Base-by-base conservation (phyloP, 2,329 filamentous ascomycete genomes). In the Uncinocarpus reesii region DNA sequence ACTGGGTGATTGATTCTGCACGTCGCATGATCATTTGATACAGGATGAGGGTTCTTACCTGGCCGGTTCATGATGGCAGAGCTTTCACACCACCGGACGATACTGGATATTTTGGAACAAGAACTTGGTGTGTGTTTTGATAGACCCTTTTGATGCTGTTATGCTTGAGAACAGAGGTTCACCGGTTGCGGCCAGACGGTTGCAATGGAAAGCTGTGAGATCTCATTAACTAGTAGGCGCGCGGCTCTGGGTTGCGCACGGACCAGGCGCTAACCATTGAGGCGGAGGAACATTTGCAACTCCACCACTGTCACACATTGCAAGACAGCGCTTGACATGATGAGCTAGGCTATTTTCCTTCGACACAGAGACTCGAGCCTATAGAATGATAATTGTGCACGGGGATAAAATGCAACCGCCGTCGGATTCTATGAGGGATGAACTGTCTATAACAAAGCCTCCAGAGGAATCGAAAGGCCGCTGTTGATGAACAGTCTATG, bases 41-140 rank as follows among this genome's bases (percentile, higher is more conserved):
- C 11, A 15, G 36, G 15, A 15, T 18, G 20, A 10, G 2, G 10
- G 21, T 40, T 4, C 47, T 53, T 47, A 51, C 49, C 53, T 42
- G 49, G 53, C 46, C 26, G 38, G 42, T 49, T 49, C 47, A 49
- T 49, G 10, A 34, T 26, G 41, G 42, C 29, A 29, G 21, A 16
- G 3, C 31, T 24, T 23, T 32, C 16, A 34, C 7, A 13, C 15
- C 15, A 7, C n/a, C 8, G 16, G 4, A 29, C 6, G 35, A 23
- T 38, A 6, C n/a, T 6, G 1, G 8, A 32, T 40, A 28, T 21
- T 26, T 38, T 2, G 8, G 4, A 13, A n/a, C 7, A 34, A 34
- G 31, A 7, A 38, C 4, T 10, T 6, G 6, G 4, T 20, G 10
- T 10, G 28, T 16, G 28, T 28, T 16, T 15, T 10, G 10, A 10